A percentile compares a stretch with the other conserved stretches of the same genome.
Conservation (phyloP, 2,329 filamentous ascomycete genomes). For the Laburnicola sp. region DNA sequence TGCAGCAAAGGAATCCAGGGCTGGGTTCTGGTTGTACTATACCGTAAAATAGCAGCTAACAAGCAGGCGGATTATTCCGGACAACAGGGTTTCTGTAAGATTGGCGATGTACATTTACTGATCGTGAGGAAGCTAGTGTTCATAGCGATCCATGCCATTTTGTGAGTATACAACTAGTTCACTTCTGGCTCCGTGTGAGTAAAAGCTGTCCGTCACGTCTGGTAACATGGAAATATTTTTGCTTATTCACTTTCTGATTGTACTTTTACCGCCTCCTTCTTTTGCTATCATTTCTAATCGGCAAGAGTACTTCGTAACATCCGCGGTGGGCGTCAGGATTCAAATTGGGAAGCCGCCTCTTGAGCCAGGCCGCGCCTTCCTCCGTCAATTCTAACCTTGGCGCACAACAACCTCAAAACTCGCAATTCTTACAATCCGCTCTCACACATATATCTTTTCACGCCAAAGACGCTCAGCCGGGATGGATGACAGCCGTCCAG, state of each 20-base stretch:
- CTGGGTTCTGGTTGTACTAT: background rate
- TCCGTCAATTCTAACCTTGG: slow-evolving; percentile 1
- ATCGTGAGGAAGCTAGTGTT: background rate
- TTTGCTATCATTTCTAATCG: too few species aligned
- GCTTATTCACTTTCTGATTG: background rate
- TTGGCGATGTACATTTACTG: slow-evolving; percentile 8
- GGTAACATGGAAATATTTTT: background rate
- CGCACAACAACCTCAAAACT: background rate
- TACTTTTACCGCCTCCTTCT: too few species aligned
- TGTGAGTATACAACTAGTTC: background rate
- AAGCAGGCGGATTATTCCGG: background rate
- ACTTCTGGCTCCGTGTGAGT: background rate
- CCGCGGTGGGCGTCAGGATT: background rate
- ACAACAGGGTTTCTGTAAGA: slow-evolving; percentile 3
- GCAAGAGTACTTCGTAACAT: too few species aligned
- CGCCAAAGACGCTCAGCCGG: background rate
- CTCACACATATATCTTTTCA: background rate
- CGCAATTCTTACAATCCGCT: background rate
- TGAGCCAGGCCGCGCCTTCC: slow-evolving; percentile 4
- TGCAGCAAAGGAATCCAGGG: background rate
- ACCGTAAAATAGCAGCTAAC: background rate
- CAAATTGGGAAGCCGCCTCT: background rate
- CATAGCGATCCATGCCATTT: background rate
- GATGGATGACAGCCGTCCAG: background rate
- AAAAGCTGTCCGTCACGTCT: too few species aligned